Base-by-base conservation (phyloP, 495 filamentous ascomycete genomes). In the Aeminium ludgeri region DNA sequence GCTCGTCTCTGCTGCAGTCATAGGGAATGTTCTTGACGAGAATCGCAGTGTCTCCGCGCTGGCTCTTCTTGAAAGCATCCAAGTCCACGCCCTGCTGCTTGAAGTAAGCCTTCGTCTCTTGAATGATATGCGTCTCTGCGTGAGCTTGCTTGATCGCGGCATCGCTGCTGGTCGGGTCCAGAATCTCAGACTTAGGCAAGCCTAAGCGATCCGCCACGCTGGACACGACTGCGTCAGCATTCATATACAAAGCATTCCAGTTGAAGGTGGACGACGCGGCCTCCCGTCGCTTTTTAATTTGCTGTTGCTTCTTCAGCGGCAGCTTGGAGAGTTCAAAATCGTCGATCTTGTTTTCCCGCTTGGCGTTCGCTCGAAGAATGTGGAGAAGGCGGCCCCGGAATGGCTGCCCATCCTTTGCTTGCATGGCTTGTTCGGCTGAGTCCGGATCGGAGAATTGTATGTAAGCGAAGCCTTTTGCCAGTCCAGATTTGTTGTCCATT, bases 231-330 rank as follows among this genome's bases (percentile, higher is more conserved):
- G 89, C 83, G 67, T 99, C 86, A 63, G 91, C 83, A 59, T 78
- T 95, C 86, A 97, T 89, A 59, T 89, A 96, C 33, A 97, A 65
- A 12, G 85, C 86, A 63, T 96, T 97, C 91, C 89, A 97, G 56
- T 82, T 93, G 60, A 94, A 94, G 8, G 72, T 72, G 6, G 69
- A 76, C 6, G 76, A 76, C 11, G 81, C 69, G 19, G 86, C 80
- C 40, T 81, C 74, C 30, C 73, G 65, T 58, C 80, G 92, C 45
- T 78, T 78, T 61, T 80, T 85, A 33, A 96, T 75, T 47, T 87
- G 69, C 47, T 80, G 82, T 58, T 95, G 89, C 53, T 93, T 92
- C 56, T 94, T 95, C 41, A 95, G 65, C 16, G 89, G 89, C 41
- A 97, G 60, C 56, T 92, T 83, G 1, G 86, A 79, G 28, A 96